These are phyloP conservation scores for Erodium trifolium DNA, from an alignment of 441 rosid species.

Conservation along the genomic window DNA sequence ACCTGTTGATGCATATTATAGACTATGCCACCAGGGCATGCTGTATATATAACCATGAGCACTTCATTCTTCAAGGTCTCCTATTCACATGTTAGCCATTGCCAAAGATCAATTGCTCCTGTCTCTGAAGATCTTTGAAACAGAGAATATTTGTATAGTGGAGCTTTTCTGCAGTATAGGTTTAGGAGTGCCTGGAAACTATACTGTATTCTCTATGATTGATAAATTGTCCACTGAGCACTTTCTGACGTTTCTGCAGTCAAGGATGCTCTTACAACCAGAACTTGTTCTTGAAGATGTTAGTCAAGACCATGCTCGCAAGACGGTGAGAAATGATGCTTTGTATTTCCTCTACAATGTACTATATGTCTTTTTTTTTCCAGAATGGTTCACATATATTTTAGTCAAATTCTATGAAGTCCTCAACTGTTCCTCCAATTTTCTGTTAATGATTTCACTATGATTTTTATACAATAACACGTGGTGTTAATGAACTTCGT, in stretches of 20 bases:
- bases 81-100: not conserved
- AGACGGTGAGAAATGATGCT: constrained; percentile 42
- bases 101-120: not conserved
- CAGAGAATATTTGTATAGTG: not conserved
- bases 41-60: constrained; percentile 3
- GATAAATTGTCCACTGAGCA: constrained; percentile 7
- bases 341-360: not conserved
- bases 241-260: constrained; percentile 35
- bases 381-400: not conserved
- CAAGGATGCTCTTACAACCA: constrained; percentile 77
- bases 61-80: not conserved
- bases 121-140: not conserved
- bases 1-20: not conserved
- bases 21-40: no score
- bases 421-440: not conserved
- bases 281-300: constrained; percentile 87
- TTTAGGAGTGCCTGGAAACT: not conserved
- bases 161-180: not conserved
- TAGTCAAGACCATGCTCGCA: constrained; percentile 90
- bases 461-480: not conserved
- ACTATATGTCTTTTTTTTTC: not conserved
- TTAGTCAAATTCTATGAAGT: not conserved
- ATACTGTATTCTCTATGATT: not conserved
- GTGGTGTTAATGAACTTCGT: not conserved
- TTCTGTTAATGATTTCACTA: not conserved